Evolutionary conservation across 495 filamentous ascomycete genomes (phyloP).

Genomic region (Hypoxylon fragiforme): DNA sequence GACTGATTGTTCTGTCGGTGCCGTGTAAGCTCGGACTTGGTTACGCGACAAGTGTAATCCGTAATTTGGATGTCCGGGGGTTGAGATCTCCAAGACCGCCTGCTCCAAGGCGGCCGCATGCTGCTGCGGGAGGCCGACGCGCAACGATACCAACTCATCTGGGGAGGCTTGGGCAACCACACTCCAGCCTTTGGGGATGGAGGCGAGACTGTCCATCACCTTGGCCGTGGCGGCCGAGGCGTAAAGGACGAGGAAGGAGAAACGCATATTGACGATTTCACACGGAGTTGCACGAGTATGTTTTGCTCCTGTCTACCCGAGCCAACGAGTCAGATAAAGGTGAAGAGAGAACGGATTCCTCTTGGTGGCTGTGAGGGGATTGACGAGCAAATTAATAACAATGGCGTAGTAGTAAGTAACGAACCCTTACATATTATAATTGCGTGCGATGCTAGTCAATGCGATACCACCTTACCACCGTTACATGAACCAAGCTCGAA

Average conservation of each 20-base stretch:
- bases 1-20: constrained; percentile 44
- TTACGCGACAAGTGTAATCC: constrained; percentile 53
- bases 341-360: constrained; percentile 12
- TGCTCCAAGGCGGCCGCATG: constrained; percentile 56
- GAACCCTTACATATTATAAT: constrained; percentile 28
- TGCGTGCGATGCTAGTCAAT: constrained; percentile 19
- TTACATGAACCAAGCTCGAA: constrained; percentile 13
- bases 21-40: constrained; percentile 51
- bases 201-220: constrained; percentile 50
- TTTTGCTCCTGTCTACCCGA: constrained; percentile 8
- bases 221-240: constrained; percentile 49
- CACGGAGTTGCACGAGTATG: constrained; percentile 1
- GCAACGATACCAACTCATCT: constrained; percentile 40
- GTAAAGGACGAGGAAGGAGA: constrained; percentile 35
- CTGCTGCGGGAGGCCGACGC: constrained; percentile 50
- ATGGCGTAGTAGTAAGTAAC: constrained; percentile 9
- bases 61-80: constrained; percentile 52
- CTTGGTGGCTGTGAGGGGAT: constrained; percentile 10
- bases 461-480: constrained; percentile 21
- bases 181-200: constrained; percentile 53
- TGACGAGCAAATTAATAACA: constrained; percentile 25
- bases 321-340: constrained; percentile 13
- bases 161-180: constrained; percentile 38
- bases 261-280: constrained; percentile 31
- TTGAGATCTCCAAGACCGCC: constrained; percentile 52